These are phyloP conservation scores for Saccharomycopsis malanga DNA, from an alignment of 805 yeast genomes.

Conservation along the genomic window DNA sequence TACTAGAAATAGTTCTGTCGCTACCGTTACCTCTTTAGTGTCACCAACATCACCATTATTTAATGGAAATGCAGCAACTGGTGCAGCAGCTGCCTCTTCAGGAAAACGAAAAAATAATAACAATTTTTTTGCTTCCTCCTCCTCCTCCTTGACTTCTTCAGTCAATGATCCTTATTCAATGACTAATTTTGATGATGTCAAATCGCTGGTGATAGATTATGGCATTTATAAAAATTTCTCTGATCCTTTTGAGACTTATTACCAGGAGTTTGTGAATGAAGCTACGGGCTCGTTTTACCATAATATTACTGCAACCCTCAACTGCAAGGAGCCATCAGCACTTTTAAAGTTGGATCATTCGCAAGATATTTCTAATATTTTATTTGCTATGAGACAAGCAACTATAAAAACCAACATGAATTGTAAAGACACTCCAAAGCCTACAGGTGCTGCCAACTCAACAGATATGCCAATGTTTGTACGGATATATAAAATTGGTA, in stretches of 20 bases:
- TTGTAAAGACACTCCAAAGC: not conserved
- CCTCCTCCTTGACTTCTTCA: not conserved
- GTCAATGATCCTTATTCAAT: slow-evolving; percentile 8
- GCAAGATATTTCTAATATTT: slow-evolving; percentile 10
- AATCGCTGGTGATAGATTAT: not conserved
- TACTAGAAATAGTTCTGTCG: slow-evolving; percentile 21
- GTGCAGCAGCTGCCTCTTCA: too few relatives aligned
- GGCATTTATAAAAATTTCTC: not conserved
- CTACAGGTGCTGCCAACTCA: not conserved
- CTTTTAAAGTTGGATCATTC: slow-evolving; percentile 16
- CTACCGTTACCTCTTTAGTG: slow-evolving; percentile 22
- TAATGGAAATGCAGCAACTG: not conserved
- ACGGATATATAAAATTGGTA: slow-evolving; percentile 36
- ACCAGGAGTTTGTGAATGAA: not conserved
- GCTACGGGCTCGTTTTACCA: not conserved
- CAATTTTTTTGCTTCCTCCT: slow-evolving; percentile 10
- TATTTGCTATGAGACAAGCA: slow-evolving; percentile 1
- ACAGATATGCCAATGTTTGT: slow-evolving; percentile 25
- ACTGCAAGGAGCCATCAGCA: slow-evolving; percentile 6
- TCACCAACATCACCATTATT: slow-evolving; percentile 14
- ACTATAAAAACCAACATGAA: slow-evolving; percentile 7
- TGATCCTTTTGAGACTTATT: slow-evolving; percentile 1
- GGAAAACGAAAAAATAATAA: not conserved
- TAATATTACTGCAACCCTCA: slow-evolving; percentile 1
- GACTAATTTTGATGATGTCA: not conserved